phyloP scores from a whole-genome alignment of 176 grass and related monocot genomes.

The Tillandsia leiboldiana region DNA sequence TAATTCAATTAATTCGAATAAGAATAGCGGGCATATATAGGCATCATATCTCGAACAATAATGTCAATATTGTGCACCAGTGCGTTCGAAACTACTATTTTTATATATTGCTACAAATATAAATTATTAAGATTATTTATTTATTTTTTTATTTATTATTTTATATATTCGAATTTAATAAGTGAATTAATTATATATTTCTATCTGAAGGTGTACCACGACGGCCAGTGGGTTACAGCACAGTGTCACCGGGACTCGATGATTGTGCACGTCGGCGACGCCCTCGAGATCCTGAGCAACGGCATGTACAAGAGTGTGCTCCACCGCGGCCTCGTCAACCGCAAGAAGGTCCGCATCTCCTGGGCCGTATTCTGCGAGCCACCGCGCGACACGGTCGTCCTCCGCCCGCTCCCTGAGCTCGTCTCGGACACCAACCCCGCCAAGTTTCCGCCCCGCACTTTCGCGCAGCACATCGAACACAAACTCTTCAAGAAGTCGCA shows the following conservation, averaged over 20 bases:
- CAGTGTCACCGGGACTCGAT: constrained; percentile 42
- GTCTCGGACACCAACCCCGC: constrained; percentile 13
- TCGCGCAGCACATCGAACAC: constrained; percentile 57
- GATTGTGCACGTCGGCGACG: constrained; percentile 79
- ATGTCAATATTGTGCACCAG: too few species aligned
- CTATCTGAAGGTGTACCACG: constrained; percentile 34
- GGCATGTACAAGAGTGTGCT: constrained; percentile 79
- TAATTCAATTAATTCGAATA: too few species aligned
- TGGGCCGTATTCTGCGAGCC: constrained; percentile 97
- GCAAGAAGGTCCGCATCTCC: constrained; percentile 56
- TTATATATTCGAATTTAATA: neutral
- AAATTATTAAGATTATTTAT: too few species aligned
- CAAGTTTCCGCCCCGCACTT: constrained; percentile 62
- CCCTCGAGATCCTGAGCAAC: constrained; percentile 86
- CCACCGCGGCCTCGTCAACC: constrained; percentile 86
- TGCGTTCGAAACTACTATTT: too few species aligned
- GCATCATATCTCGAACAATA: too few species aligned
- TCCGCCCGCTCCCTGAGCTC: constrained; percentile 51
- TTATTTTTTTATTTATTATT: too few species aligned
- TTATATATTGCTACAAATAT: too few species aligned
- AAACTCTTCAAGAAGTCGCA: constrained; percentile 79
- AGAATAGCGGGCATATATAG: too few species aligned
- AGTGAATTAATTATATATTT: neutral
- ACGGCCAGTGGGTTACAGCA: constrained; percentile 54
- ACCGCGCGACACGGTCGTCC: constrained; percentile 41